Evolutionary conservation across 352 stramenopile species (phyloP).

Genomic region (Blastocystis sp.): DNA sequence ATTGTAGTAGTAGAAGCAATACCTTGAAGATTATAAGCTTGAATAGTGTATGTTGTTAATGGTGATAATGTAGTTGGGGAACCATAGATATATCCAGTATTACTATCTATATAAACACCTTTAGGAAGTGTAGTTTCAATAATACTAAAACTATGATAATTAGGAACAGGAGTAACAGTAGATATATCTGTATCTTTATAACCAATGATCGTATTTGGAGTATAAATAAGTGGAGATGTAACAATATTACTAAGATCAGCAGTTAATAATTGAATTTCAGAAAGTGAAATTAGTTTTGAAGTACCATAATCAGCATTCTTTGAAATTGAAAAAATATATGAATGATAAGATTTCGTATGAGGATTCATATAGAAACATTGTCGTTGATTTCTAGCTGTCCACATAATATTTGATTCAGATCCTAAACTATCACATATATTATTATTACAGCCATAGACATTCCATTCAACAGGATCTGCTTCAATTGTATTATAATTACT

Average conservation of each 20-base stretch:
- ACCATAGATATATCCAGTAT: slow-evolving; percentile 19
- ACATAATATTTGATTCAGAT: not conserved
- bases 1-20: not conserved
- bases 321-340: not conserved
- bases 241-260: not conserved
- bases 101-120: slow-evolving; percentile 6
- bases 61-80: not conserved
- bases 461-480: slow-evolving; percentile 7
- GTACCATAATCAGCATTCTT: slow-evolving; percentile 7
- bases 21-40: slow-evolving; percentile 7
- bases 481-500: slow-evolving; percentile 1
- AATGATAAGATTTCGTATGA: not conserved
- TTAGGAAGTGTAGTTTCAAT: slow-evolving; percentile 1
- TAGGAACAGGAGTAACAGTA: not conserved
- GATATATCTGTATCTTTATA: slow-evolving; percentile 12
- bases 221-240: slow-evolving; percentile 1
- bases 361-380: slow-evolving; percentile 4
- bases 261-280: slow-evolving; percentile 21
- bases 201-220: not conserved
- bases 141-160: slow-evolving; percentile 10
- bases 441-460: not conserved
- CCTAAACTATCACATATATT: not conserved
- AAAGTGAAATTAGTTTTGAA: slow-evolving; percentile 5
- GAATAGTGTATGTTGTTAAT: slow-evolving; percentile 10
- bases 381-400: slow-evolving; percentile 8